Conservation (phyloP, 2,329 filamentous ascomycete genomes). For the Harringtonia aguacate region DNA sequence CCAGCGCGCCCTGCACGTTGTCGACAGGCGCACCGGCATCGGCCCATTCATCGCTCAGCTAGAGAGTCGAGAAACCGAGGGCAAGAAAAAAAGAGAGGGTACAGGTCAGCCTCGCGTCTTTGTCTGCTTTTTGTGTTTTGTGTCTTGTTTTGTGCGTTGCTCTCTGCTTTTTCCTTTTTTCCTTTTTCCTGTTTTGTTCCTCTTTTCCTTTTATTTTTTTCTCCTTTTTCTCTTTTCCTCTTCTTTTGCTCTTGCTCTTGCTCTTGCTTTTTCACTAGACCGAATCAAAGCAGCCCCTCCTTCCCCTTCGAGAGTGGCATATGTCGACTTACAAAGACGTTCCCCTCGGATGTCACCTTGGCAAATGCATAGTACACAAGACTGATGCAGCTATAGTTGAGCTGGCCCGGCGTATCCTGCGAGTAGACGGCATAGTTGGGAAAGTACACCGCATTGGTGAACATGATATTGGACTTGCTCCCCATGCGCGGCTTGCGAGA, state of each 20-base stretch:
- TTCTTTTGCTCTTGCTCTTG: background rate
- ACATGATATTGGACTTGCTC: slow-evolving; percentile 39
- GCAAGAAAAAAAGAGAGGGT: background rate
- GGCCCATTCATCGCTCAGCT: slow-evolving; percentile 74
- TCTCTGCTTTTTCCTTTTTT: no score
- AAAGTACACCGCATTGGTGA: slow-evolving; percentile 72
- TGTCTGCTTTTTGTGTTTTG: no score
- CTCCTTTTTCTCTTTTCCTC: background rate
- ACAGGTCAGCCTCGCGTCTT: no score
- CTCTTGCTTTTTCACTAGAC: background rate
- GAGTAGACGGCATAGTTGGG: slow-evolving; percentile 69
- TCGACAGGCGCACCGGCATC: slow-evolving; percentile 64
- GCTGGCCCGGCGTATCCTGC: slow-evolving; percentile 59
- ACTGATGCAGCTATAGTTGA: slow-evolving; percentile 68
- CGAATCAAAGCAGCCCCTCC: background rate
- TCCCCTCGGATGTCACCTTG: slow-evolving; percentile 59
- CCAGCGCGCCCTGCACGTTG: slow-evolving; percentile 58
- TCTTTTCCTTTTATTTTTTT: no score
- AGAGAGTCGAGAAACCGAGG: background rate
- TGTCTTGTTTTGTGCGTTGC: no score
- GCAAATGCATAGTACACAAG: slow-evolving; percentile 80
- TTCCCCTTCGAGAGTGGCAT: background rate
- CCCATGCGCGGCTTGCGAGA: slow-evolving; percentile 34
- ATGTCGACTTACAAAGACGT: slow-evolving; percentile 55
- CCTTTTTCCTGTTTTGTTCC: no score